Evolutionary conservation across 495 filamentous ascomycete species (phyloP).

Genomic region (Xylaria grammica): DNA sequence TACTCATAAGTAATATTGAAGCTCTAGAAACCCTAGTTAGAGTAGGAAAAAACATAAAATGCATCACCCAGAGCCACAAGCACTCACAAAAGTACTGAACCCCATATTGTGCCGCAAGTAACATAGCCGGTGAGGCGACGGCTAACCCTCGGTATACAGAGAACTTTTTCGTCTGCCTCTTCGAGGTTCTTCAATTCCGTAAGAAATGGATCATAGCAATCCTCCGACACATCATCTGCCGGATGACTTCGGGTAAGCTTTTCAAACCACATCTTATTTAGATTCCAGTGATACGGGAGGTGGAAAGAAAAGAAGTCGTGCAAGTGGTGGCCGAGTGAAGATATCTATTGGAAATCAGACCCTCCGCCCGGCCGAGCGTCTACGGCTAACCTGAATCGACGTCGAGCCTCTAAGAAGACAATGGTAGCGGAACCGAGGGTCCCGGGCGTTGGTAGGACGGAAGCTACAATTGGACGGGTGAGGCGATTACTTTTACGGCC

Average conservation of each 20-base stretch:
- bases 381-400: neutral
- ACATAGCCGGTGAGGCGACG: conserved; percentile 3
- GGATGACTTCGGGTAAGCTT: neutral
- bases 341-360: neutral
- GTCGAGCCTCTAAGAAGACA: neutral
- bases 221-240: neutral
- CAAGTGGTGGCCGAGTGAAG: neutral
- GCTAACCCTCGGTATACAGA: neutral
- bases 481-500: neutral
- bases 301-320: neutral
- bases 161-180: neutral
- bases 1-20: conserved; percentile 42
- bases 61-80: neutral
- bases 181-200: neutral
- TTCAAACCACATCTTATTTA: conserved; percentile 6
- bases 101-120: conserved; percentile 26
- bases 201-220: conserved; percentile 8
- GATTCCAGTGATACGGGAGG: neutral
- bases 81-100: conserved; percentile 42
- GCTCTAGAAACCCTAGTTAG: conserved; percentile 33
- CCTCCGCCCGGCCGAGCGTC: neutral
- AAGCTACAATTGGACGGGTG: neutral
- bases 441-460: neutral
- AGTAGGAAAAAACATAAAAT: conserved; percentile 7
- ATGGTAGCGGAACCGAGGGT: neutral